Evolutionary conservation across 805 yeast genomes (phyloP).

Genomic region (Zygosaccharomyces gambellarensis): DNA sequence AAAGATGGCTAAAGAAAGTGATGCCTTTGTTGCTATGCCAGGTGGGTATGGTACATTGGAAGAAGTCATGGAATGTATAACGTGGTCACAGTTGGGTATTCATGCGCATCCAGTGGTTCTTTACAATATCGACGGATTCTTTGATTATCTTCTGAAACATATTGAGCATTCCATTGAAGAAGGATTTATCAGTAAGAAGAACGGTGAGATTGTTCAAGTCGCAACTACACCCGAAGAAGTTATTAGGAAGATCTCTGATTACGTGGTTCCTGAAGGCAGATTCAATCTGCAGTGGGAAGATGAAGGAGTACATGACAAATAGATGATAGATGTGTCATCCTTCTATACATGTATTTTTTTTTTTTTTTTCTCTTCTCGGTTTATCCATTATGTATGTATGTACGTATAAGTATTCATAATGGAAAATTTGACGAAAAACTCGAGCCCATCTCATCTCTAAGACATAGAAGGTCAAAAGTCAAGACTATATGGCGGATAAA

Average conservation of each 20-base stretch:
- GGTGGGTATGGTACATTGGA: conserved; percentile 91
- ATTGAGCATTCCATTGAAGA: conserved; percentile 52
- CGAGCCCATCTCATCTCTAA: not conserved
- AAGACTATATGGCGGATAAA: conserved; percentile 1
- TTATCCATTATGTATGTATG: not conserved
- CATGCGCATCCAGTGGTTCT: conserved; percentile 77
- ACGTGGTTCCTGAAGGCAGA: conserved; percentile 65
- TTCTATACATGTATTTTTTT: not conserved
- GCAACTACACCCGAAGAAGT: conserved; percentile 70
- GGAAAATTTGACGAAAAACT: conserved; percentile 1
- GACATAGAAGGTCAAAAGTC: not conserved
- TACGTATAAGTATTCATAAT: not conserved
- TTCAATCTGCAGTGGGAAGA: conserved; percentile 66
- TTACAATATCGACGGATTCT: conserved; percentile 76
- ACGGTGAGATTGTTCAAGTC: conserved; percentile 63
- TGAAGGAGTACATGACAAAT: conserved; percentile 13
- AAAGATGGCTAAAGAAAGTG: conserved; percentile 81
- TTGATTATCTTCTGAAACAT: conserved; percentile 61
- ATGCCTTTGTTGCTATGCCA: conserved; percentile 83
- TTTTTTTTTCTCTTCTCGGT: not conserved
- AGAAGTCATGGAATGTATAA: conserved; percentile 83
- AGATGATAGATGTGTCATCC: not conserved
- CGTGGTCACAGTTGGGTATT: conserved; percentile 87
- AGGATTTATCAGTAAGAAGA: conserved; percentile 65
- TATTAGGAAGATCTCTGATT: conserved; percentile 53